Conservation (phyloP, 176 grass and related monocot genomes). For the Oryza coarctata region DNA sequence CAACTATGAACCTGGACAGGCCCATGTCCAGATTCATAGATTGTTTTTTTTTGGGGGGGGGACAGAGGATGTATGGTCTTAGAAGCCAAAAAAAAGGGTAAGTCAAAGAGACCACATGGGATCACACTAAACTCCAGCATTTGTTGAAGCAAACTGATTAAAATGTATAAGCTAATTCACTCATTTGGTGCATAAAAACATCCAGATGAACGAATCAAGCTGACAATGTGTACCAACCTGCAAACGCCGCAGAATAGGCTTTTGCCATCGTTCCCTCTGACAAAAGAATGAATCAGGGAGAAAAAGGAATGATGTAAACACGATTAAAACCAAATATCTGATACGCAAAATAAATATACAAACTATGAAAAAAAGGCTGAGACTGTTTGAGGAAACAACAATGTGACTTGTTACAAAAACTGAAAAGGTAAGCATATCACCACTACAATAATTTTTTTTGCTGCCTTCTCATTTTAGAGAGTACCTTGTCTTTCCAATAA, state of each 20-base stretch:
- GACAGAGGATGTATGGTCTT: no score
- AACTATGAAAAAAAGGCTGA: not conserved
- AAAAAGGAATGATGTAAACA: constrained; percentile 24
- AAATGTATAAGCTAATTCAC: not conserved
- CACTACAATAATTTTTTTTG: constrained; percentile 6
- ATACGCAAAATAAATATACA: constrained; percentile 10
- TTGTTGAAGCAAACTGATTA: not conserved
- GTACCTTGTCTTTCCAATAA: constrained; percentile 97
- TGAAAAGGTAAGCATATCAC: constrained; percentile 10
- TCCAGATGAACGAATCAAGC: not conserved
- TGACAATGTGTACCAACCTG: constrained; percentile 60
- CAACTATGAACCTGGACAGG: no score
- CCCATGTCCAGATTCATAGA: no score
- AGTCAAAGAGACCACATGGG: not conserved
- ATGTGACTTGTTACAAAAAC: constrained; percentile 2
- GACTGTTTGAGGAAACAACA: not conserved
- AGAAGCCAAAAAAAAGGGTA: not conserved
- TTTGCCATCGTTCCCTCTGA: constrained; percentile 95
- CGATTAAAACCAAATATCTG: constrained; percentile 5
- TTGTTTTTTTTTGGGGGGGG: no score
- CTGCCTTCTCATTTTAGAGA: not conserved
- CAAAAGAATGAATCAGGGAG: constrained; percentile 33
- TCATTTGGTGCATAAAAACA: not conserved
- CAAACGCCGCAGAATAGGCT: constrained; percentile 90
- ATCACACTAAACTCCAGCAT: not conserved